Evolutionary conservation across 2,329 filamentous ascomycete species (phyloP).

Genomic region (Biscogniauxia marginata): DNA sequence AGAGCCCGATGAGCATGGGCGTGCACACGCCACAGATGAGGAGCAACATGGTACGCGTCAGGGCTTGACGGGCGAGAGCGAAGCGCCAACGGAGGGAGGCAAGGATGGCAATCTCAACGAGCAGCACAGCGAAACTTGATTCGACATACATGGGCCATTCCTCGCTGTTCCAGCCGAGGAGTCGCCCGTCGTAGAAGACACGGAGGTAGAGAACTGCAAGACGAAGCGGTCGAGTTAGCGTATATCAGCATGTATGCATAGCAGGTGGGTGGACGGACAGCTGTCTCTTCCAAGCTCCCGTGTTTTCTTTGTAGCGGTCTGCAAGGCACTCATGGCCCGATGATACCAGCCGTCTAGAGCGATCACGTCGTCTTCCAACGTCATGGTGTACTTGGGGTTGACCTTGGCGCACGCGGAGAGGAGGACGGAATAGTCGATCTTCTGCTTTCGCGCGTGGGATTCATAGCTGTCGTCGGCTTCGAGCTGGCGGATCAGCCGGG

Average conservation of each 20-base stretch:
- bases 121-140: neutral
- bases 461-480: conserved; percentile 7
- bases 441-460: conserved; percentile 15
- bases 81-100: conserved; percentile 10
- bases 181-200: conserved; percentile 28
- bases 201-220: conserved; percentile 28
- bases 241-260: neutral
- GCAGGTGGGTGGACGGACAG: conserved; percentile 11
- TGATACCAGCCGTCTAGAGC: conserved; percentile 29
- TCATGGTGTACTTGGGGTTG: conserved; percentile 21
- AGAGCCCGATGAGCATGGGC: conserved; percentile 24
- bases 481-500: neutral
- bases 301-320: conserved; percentile 13
- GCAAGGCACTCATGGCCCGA: conserved; percentile 17
- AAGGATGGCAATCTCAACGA: conserved; percentile 4
- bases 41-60: conserved; percentile 12
- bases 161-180: conserved; percentile 30
- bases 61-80: conserved; percentile 10
- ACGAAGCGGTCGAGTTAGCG: neutral
- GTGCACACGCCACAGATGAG: conserved; percentile 19
- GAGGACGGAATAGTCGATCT: conserved; percentile 26
- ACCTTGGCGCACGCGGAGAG: conserved; percentile 24
- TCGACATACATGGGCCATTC: conserved; percentile 21
- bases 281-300: conserved; percentile 16
- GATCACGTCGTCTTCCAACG: conserved; percentile 29